Conservation (phyloP, 352 stramenopile genomes). For the Pythium vanterpoolii region DNA sequence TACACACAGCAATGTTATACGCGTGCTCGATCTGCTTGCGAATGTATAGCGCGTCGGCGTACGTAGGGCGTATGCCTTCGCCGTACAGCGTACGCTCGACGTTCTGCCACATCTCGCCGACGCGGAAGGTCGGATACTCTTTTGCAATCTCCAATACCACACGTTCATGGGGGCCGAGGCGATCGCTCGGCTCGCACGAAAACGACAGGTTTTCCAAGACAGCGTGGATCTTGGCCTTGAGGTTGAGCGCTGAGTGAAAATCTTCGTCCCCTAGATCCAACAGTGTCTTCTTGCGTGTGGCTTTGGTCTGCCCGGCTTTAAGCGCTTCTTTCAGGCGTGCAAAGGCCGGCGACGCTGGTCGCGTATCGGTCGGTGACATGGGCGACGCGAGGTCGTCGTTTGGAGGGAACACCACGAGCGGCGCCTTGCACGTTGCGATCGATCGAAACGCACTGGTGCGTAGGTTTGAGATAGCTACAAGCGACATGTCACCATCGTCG, state of each 20-base stretch:
- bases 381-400: constrained; percentile 17
- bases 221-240: constrained; percentile 72
- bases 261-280: constrained; percentile 33
- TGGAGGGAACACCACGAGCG: constrained; percentile 35
- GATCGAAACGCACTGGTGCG: constrained; percentile 53
- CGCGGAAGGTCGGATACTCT: constrained; percentile 62
- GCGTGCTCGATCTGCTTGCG: constrained; percentile 65
- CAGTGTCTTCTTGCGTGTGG: constrained; percentile 20
- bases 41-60: constrained; percentile 74
- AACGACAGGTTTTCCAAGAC: constrained; percentile 67
- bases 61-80: constrained; percentile 63
- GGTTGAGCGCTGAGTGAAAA: constrained; percentile 44
- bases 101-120: constrained; percentile 76
- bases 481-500: neutral
- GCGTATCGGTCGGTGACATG: constrained; percentile 8
- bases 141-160: constrained; percentile 73
- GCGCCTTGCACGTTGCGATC: constrained; percentile 38
- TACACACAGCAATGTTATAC: constrained; percentile 65
- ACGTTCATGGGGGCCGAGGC: constrained; percentile 42
- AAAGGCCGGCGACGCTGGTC: constrained; percentile 62
- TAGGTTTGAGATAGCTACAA: constrained; percentile 29
- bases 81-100: constrained; percentile 58
- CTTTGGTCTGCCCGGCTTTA: constrained; percentile 37
- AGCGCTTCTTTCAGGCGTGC: constrained; percentile 67
- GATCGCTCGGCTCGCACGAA: constrained; percentile 31